Conservation (phyloP, 1,284 basidiomycete species). For the Cryptococcus wingfieldii region DNA sequence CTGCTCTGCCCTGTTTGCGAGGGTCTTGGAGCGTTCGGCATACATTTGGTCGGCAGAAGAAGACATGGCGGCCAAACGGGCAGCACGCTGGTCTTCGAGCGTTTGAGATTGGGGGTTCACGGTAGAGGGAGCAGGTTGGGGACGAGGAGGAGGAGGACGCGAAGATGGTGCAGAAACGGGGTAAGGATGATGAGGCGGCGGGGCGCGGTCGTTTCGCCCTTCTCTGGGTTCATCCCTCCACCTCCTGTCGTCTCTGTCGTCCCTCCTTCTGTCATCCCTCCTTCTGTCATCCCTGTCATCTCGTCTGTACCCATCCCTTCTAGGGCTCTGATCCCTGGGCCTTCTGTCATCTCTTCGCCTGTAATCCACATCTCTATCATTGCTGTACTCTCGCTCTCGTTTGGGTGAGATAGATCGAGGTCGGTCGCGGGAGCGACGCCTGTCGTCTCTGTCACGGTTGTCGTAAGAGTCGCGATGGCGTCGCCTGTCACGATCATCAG, state of each 20-base stretch:
- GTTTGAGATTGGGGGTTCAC: not conserved
- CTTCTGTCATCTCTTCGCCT: constrained; percentile 7
- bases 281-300: not conserved
- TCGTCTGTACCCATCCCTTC: not conserved
- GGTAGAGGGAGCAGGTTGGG: constrained; percentile 3
- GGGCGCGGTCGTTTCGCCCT: constrained; percentile 25
- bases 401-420: constrained; percentile 15
- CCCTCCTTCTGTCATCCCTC: not conserved
- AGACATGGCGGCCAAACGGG: constrained; percentile 81
- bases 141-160: constrained; percentile 20
- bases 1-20: constrained; percentile 36
- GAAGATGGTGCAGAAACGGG: constrained; percentile 12
- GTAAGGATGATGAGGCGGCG: constrained; percentile 25
- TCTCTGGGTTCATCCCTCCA: constrained; percentile 8
- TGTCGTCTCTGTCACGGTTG: constrained; percentile 12
- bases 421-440: constrained; percentile 9
- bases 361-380: constrained; percentile 13
- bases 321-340: constrained; percentile 10
- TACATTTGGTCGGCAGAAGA: constrained; percentile 61
- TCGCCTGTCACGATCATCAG: constrained; percentile 19
- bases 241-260: constrained; percentile 7
- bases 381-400: constrained; percentile 7
- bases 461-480: constrained; percentile 14
- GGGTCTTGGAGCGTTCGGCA: constrained; percentile 27
- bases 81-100: constrained; percentile 62